Conservation (phyloP, 2,329 filamentous ascomycete species). For the Fusarium sp. region DNA sequence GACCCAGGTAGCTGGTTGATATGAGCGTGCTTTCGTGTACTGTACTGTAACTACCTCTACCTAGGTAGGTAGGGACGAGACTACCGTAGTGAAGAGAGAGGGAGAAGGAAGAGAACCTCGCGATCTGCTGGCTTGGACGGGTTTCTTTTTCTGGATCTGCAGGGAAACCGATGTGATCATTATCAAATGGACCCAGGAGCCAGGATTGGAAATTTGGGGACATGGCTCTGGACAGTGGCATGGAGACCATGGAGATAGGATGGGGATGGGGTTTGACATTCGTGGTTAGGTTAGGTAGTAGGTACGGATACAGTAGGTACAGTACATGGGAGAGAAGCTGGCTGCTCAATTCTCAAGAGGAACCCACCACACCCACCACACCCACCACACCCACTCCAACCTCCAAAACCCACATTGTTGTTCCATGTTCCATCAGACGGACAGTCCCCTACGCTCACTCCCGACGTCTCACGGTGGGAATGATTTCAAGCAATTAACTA, state of each 20-base stretch:
- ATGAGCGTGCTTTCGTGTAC: constrained; percentile 7
- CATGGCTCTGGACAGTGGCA: constrained; percentile 15
- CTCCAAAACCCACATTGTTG: constrained; percentile 25
- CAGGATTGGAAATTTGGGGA: constrained; percentile 38
- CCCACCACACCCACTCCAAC: constrained; percentile 37
- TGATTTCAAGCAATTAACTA: not conserved
- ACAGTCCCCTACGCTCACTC: constrained; percentile 21
- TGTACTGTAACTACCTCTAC: not conserved
- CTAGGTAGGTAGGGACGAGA: not conserved
- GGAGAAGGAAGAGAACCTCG: not conserved
- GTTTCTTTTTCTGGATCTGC: constrained; percentile 29
- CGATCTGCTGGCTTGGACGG: constrained; percentile 13
- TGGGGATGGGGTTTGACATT: constrained; percentile 33
- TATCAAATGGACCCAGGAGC: constrained; percentile 29
- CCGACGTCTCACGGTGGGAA: constrained; percentile 27
- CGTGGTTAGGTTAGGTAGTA: constrained; percentile 4
- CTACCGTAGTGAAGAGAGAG: not conserved
- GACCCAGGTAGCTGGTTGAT: constrained; percentile 18
- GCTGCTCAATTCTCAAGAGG: constrained; percentile 15
- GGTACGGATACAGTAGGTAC: not conserved
- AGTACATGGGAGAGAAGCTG: constrained; percentile 9
- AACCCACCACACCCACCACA: constrained; percentile 24
- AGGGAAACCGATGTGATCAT: constrained; percentile 32
- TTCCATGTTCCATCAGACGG: constrained; percentile 13
- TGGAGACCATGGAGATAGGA: constrained; percentile 37